Base-by-base conservation (phyloP, 768 basidiomycete genomes). In the Podaxis pistillaris region DNA sequence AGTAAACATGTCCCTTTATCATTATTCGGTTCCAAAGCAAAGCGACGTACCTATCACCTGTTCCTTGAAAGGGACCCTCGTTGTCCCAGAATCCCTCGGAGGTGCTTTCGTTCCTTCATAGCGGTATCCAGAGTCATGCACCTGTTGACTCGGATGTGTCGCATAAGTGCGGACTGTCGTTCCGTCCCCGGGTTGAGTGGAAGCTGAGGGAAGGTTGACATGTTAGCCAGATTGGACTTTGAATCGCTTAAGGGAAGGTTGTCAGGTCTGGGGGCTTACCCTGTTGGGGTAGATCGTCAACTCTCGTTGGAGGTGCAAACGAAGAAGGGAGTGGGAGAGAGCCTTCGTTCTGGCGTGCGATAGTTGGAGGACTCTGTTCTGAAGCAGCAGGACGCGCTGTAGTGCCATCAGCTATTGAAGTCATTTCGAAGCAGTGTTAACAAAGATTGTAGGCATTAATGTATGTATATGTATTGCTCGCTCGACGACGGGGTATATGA, bases 11-110 rank as follows among this genome's bases (percentile, higher is more conserved):
- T 9, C 49, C 15, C 19, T 19, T 47, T 17, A 36, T 28, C 53
- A 11, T 28, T 51, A 50, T 13, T 19, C n/a, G 15, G 8, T 50
- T 36, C 30, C 51, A 22, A 49, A 13, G 33, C 1, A 26, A 46
- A 11, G 33, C 3, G 1, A 65, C 78, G 26, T 63, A 84, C 86
- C 86, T 51, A 86, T 79, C 7, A 86, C 82, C 62, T 76, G 79
- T 51, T 87, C 85, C 69, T 85, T 87, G 75, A 86, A 87, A 13
- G 85, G 77, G 33, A 81, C 77, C 56, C 76, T 72, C 36, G 60
- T 71, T 55, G 63, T 66, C 24, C n/a, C 56, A 60, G 46, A 33
- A 33, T 56, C 30, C 46, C 36, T 19, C 56, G 63, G 24, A 37
- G 66, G 50, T 56, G 41, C 44, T 55, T 46, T 5, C 41, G 33